Evolutionary conservation across 129 eudicot genomes (phyloP), one percentile per base, ranked within the genome.

Genomic region (Deinandra increscens): DNA sequence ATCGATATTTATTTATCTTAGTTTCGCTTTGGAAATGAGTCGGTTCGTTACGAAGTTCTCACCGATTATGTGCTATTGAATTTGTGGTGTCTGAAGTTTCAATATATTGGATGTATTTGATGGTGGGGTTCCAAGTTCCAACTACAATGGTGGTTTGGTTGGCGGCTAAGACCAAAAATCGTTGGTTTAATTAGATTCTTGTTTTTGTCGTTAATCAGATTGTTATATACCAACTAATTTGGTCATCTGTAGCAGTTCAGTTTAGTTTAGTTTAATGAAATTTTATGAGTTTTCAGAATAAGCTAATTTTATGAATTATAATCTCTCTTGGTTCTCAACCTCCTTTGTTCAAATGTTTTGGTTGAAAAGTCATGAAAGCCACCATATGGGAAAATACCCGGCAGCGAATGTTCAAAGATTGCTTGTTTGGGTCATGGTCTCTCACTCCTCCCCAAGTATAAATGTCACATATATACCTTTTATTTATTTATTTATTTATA

Each of bases 331-430:
- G 3, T 9, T 19, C 9, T 20, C 31, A 36, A 36, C 7, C 0
- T 33, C 2, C 2, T 23, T 4, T 54, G 41, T 60, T 60, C 66
- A 36, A 60, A 33, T 41, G n/a, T 46, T 67, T 41, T 59, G 36
- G 71, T 69, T 76, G 81, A 76, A 69, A 48, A 61, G 81, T 76
- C 75, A 13, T 17, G 12, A 38, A 55, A 75, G 79, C 74, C 79
- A 66, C 75, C 75, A 39, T 29, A 9, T 39, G 65, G 26, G 56
- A 70, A 76, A 68, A 64, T 38, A 17, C 11, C 12, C 26, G 54
- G 72, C 68, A 34, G 70, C 63, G 43, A 14, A 19, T 46, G 54
- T 49, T 74, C 78, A 74, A 64, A 74, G 78, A 51, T 73, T 51
- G 55, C 71, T 19, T 38, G 39, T 43, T 14, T 38, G 26, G 43